Conservation (phyloP, 75 land plant species). For the Chamaecyparis obtusa region DNA sequence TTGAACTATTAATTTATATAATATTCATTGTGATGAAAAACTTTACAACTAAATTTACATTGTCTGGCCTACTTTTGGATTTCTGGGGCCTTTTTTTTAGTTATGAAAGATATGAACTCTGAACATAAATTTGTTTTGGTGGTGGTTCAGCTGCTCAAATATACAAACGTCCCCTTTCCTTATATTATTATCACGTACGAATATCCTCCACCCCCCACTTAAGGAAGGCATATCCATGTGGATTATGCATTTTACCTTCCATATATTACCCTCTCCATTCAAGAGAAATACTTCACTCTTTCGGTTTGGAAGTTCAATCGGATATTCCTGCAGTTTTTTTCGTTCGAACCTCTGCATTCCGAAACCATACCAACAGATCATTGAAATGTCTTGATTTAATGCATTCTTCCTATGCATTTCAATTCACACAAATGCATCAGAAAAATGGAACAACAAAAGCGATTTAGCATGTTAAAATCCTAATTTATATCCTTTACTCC, state of each 20-base stretch:
- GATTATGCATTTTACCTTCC: not conserved
- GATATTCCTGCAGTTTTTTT: fast-evolving
- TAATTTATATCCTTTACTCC: no score
- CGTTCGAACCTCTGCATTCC: not conserved
- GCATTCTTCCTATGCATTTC: no score
- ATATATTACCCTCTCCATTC: not conserved
- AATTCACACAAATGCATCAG: no score
- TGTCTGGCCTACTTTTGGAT: no score
- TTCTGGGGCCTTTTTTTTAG: no score
- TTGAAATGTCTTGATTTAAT: no score
- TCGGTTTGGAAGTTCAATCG: not conserved
- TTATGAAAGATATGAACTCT: slow-evolving; percentile 10
- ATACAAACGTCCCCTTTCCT: slow-evolving; percentile 24
- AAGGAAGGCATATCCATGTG: not conserved
- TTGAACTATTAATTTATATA: no score
- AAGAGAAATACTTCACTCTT: not conserved
- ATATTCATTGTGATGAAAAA: no score
- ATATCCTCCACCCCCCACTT: slow-evolving; percentile 13
- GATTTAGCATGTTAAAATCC: no score
- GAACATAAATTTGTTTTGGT: not conserved
- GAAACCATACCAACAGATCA: not conserved
- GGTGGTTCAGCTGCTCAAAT: not conserved
- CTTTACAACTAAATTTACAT: no score
- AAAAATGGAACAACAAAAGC: no score
- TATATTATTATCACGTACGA: slow-evolving; percentile 15